A percentile compares a stretch with the other conserved stretches of the same genome.
These are phyloP conservation scores for Adenanthera pavonina DNA, from an alignment of 306 rosid species.

Conservation along the genomic window DNA sequence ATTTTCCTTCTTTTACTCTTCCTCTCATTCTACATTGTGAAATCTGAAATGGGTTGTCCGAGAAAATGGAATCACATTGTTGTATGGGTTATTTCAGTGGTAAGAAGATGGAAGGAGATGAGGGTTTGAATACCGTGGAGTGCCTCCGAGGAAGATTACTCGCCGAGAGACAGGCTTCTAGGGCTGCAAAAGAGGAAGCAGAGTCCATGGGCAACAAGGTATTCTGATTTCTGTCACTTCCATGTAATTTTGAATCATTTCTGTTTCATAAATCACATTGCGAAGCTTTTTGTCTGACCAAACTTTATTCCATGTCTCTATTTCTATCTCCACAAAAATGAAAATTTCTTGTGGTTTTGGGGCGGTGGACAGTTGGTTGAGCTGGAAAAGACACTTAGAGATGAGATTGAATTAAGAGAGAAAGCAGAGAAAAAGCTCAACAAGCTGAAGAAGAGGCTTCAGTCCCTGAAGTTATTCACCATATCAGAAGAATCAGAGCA, in stretches of 20 bases:
- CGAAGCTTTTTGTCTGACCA: neutral
- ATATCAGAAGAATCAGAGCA: constrained; percentile 48
- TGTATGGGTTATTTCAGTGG: constrained; percentile 47
- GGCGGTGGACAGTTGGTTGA: constrained; percentile 58
- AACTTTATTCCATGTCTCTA: constrained; percentile 33
- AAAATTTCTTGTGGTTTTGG: neutral
- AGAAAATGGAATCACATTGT: constrained; percentile 39
- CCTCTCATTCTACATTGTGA: constrained; percentile 34
- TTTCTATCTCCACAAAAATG: constrained; percentile 1
- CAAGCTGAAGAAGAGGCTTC: constrained; percentile 64
- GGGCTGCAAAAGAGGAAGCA: constrained; percentile 64
- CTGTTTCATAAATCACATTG: constrained; percentile 17
- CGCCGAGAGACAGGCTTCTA: constrained; percentile 91
- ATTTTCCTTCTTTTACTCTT: constrained; percentile 28
- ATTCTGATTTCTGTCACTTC: neutral
- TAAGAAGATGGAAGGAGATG: constrained; percentile 59
- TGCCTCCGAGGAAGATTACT: constrained; percentile 87
- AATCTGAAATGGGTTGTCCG: constrained; percentile 13
- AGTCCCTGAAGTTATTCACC: constrained; percentile 49
- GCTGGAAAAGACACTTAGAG: constrained; percentile 60
- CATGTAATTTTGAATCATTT: constrained; percentile 20
- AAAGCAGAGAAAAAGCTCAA: constrained; percentile 76
- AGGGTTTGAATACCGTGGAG: constrained; percentile 65
- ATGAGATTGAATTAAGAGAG: constrained; percentile 66
- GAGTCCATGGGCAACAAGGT: constrained; percentile 72